Percentiles rank a stretch among this genome's conserved stretches.
Conservation (phyloP, 148 eudicot genomes). For the Cornus florida region DNA sequence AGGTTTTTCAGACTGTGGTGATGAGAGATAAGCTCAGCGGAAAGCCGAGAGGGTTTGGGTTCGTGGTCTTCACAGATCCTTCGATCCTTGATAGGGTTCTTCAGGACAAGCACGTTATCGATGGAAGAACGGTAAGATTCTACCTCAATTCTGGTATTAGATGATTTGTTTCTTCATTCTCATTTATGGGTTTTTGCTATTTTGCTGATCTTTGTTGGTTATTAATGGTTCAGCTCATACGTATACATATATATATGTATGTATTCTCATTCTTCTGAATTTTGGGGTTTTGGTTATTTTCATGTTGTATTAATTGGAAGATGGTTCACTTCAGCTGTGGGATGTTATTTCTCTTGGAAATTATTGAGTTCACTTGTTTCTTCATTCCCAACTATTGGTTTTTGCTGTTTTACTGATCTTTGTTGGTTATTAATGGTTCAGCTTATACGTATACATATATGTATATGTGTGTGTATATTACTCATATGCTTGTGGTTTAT, state of each 20-base stretch:
- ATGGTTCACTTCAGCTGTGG: neutral
- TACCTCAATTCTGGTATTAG: neutral
- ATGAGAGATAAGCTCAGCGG: conserved; percentile 79
- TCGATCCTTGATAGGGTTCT: conserved; percentile 70
- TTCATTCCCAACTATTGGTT: neutral
- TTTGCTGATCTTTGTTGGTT: neutral
- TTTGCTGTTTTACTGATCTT: neutral
- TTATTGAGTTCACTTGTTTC: neutral
- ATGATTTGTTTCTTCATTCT: too few relatives aligned
- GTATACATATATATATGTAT: too few relatives aligned
- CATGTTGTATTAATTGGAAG: neutral
- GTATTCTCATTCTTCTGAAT: neutral
- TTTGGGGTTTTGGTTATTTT: conserved; percentile 4
- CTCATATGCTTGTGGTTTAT: neutral
- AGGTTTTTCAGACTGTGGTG: conserved; percentile 66
- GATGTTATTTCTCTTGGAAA: neutral
- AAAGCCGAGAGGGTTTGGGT: conserved; percentile 86
- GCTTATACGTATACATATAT: neutral
- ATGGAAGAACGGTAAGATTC: conserved; percentile 69
- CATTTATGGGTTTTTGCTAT: neutral
- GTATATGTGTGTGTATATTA: too few relatives aligned
- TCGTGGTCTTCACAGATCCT: conserved; percentile 86
- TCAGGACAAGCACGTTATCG: conserved; percentile 71
- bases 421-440: neutral
- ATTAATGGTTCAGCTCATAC: too few relatives aligned